Evolutionary conservation across 2,329 filamentous ascomycete species (phyloP).

Genomic region (Neophaeococcomyces aloes): DNA sequence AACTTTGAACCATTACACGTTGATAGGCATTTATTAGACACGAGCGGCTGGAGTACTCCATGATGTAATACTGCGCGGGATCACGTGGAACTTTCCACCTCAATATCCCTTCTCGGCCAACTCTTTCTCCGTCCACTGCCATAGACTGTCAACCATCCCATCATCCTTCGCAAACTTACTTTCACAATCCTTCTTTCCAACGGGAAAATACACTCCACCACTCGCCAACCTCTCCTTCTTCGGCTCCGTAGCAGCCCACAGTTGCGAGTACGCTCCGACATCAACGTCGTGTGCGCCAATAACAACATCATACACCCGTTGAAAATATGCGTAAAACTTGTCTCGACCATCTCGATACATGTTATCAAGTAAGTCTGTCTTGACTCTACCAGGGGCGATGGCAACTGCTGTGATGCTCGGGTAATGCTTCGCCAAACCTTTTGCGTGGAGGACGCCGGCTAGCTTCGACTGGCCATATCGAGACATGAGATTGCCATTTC

Average conservation of each 20-base stretch:
- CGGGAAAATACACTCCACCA: slow-evolving; percentile 25
- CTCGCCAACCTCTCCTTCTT: slow-evolving; percentile 15
- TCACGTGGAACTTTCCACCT: too few species aligned
- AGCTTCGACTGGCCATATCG: slow-evolving; percentile 40
- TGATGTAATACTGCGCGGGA: too few species aligned
- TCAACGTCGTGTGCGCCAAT: slow-evolving; percentile 5
- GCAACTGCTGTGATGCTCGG: slow-evolving; percentile 28
- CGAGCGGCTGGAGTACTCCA: too few species aligned
- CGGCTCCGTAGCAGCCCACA: slow-evolving; percentile 23
- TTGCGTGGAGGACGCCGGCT: slow-evolving; percentile 37
- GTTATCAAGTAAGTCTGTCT: slow-evolving; percentile 27
- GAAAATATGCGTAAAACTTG: slow-evolving; percentile 5
- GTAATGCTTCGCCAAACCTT: slow-evolving; percentile 31
- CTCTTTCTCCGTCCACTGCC: slow-evolving; percentile 7
- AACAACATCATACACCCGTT: slow-evolving; percentile 7
- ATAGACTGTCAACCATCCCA: slow-evolving; percentile 3
- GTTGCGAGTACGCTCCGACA: slow-evolving; percentile 22
- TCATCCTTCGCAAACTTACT: slow-evolving; percentile 4
- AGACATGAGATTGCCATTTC: neutral
- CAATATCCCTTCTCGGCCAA: too few species aligned
- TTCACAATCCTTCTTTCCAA: slow-evolving; percentile 18
- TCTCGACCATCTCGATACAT: slow-evolving; percentile 8
- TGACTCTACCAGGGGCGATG: slow-evolving; percentile 35
- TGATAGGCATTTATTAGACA: too few species aligned
- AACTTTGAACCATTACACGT: too few species aligned